Evolutionary conservation across 2,329 filamentous ascomycete species (phyloP), one percentile per base, ranked within the genome.

Genomic region (Venturia aucupariae): DNA sequence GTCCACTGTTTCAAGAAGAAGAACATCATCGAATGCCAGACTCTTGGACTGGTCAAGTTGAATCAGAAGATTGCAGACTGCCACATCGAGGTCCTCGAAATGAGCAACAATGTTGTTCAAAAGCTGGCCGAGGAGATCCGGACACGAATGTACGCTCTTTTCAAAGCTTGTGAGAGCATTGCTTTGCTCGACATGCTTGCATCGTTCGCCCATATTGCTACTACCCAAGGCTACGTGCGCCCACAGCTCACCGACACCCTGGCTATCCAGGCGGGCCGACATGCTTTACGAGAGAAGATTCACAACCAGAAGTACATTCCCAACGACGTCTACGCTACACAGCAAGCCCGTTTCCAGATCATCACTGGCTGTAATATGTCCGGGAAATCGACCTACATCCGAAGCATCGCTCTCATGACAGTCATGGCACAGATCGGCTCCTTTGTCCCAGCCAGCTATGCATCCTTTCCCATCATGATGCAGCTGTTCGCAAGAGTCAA

Each of bases 361-460:
- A 87, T 99, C 67, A 97, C 93, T 7, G 64, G 94, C 3, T 95
- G 90, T 73, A 99, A 99, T 70, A 99, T 99, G 94, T 96, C 91
- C 69, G 94, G 92, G 0, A 99, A 97, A 74, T 96, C 90, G 68
- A 99, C 92, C 0, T 97, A 97, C 71, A 96, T 97, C 67, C 86
- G 91, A 61, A 88, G 89, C 1, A 81, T 96, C 30, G 90, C 93
- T 0, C 78, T 99, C 39, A 85, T 95, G 71, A 86, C 89, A 55
- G 86, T 99, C 65, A 97, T 99, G 92, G 91, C 91, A 0, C 94
- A 99, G 71, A 86, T 97, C 62, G 93, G 92, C 3, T 90, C 86
- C 69, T 97, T 95, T 72, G 88, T 97, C 0, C 94, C 94, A 0
- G 93, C 92, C 0, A 81, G 87, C 38, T 94, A 90, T 71, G 94